Evolutionary conservation across 805 yeast species (phyloP).

Genomic region (Kluyveromyces starmeri): DNA sequence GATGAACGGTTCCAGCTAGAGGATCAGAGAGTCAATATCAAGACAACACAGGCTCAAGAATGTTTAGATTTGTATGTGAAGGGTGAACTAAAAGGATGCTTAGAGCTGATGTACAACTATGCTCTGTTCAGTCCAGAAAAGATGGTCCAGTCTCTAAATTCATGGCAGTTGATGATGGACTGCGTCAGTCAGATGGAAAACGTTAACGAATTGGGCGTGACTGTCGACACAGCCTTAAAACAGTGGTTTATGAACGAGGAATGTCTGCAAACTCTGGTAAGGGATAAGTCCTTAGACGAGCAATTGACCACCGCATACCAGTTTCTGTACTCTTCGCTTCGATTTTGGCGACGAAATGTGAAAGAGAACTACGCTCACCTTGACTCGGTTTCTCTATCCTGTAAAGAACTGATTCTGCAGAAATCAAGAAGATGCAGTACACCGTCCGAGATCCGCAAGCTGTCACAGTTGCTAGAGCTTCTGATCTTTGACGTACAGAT

Average conservation of each 20-base stretch:
- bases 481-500: conserved; percentile 14
- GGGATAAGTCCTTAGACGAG: not conserved
- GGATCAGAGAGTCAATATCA: not conserved
- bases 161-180: conserved; percentile 11
- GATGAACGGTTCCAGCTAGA: conserved; percentile 12
- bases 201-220: conserved; percentile 1
- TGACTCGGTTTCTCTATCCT: not conserved
- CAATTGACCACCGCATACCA: conserved; percentile 1
- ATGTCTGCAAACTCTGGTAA: not conserved
- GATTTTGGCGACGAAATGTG: conserved; percentile 3
- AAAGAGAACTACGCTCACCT: conserved; percentile 1
- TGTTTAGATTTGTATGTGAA: conserved; percentile 16
- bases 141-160: conserved; percentile 4
- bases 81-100: conserved; percentile 16
- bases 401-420: conserved; percentile 3
- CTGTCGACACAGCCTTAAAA: conserved; percentile 6
- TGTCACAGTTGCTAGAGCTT: not conserved
- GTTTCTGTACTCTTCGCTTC: conserved; percentile 1
- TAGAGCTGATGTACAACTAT: conserved; percentile 15
- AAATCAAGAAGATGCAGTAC: not conserved
- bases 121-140: conserved; percentile 10
- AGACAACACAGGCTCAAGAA: conserved; percentile 7
- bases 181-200: not conserved
- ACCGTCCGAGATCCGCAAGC: not conserved
- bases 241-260: conserved; percentile 7